phyloP scores from a whole-genome alignment of 2,329 filamentous ascomycete species.

The Stagonosporopsis cucurbitacearum region DNA sequence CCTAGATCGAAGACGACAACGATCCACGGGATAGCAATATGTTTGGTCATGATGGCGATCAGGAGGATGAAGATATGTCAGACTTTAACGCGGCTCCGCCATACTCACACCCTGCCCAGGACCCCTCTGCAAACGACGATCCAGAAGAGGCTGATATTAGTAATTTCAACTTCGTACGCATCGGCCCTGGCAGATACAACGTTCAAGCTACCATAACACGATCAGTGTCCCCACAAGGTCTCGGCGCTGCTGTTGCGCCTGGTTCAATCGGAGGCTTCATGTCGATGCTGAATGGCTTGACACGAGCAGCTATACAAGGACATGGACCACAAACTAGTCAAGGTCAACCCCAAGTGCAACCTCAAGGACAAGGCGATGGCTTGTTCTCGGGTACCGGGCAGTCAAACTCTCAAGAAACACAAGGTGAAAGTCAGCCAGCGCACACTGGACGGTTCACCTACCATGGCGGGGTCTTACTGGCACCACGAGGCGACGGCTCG shows the following conservation, averaged over 20 bases:
- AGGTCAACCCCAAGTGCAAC: constrained; percentile 11
- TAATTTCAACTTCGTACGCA: constrained; percentile 52
- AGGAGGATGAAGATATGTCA: constrained; percentile 41
- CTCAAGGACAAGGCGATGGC: constrained; percentile 27
- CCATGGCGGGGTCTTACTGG: constrained; percentile 48
- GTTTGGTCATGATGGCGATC: constrained; percentile 36
- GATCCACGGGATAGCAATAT: constrained; percentile 64
- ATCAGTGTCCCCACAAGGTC: constrained; percentile 34
- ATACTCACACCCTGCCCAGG: constrained; percentile 49
- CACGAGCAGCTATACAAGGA: constrained; percentile 41
- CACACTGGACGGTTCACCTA: constrained; percentile 41
- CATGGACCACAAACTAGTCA: constrained; percentile 17
- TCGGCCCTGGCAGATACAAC: constrained; percentile 44
- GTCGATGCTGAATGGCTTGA: constrained; percentile 55
- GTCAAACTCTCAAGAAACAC: constrained; percentile 25
- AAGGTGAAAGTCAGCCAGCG: constrained; percentile 21
- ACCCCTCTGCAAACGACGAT: constrained; percentile 59
- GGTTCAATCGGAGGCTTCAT: constrained; percentile 51
- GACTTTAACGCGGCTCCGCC: constrained; percentile 34
- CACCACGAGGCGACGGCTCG: constrained; percentile 59
- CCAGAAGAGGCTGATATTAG: constrained; percentile 58
- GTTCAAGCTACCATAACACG: constrained; percentile 46
- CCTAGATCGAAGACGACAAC: constrained; percentile 59
- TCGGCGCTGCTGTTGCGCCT: constrained; percentile 29
- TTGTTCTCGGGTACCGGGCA: constrained; percentile 21